Evolutionary conservation across 345 rosid species (phyloP), one percentile per base, ranked within the genome.

Genomic region (Sisymbrium irio): DNA sequence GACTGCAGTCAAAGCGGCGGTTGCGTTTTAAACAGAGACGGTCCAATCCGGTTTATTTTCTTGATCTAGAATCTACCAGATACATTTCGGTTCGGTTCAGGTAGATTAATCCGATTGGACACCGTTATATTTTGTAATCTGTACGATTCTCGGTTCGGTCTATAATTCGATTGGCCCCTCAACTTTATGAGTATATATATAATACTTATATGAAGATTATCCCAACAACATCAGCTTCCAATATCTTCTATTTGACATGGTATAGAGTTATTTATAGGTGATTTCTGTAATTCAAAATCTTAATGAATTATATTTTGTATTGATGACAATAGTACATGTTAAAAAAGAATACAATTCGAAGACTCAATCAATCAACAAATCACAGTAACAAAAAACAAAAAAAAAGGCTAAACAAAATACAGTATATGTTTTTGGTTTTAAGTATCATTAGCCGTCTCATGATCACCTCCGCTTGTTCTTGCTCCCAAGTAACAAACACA

Each of bases 391-490:
- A 62, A 62, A 30, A 6, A 1, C 2, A 27, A 27, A 27, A 3
- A 4, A 22, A n/a, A n/a, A n/a, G n/a, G n/a, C n/a, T n/a, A n/a
- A 30, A 15, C 15, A 51, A 50, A 58, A 33, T 19, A 51, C 36
- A 62, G 9, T 10, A 42, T 20, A 33, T 32, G 63, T 63, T 40
- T 40, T 63, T 33, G 39, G 70, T 63, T 33, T 33, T 5, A 32
- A 10, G 32, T 30, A 19, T 12, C 46, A 14, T 28, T 33, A 61
- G 30, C 33, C 10, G 45, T 33, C 46, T 8, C 58, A 56, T 11
- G 14, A 10, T 89, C 65, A 89, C 30, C 77, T 83, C 68, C 98
- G 85, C 84, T 86, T 89, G 82, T 91, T 91, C 86, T 89, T 93
- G 82, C 98, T 88, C 5, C 97, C 97, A 25, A 88, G 14, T 79